Base-by-base conservation (phyloP, 1,139 yeast species). In the Pichia terricola region DNA sequence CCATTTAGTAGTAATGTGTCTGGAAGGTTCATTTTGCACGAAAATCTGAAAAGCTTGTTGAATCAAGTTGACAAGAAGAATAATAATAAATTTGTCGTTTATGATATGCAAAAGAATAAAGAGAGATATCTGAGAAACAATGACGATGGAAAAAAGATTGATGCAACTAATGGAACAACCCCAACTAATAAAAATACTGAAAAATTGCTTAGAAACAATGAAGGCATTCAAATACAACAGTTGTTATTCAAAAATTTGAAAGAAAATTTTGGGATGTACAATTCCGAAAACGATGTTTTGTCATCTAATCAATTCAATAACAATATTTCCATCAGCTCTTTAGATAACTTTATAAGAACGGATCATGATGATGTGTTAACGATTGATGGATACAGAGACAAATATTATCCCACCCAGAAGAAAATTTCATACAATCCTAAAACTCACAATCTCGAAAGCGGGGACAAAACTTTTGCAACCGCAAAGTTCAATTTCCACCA, bases 1-100 rank as follows among this genome's bases (percentile, higher is more conserved):
- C 72, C 72, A 5, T 67, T 62, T 46, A 63, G 67, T 22, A 58
- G 60, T 5, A 55, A 56, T 9, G 48, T 67, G 26, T 56, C 59
- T 9, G 64, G 67, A 11, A 53, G 68, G 38, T 65, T 67, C 43
- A 45, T 55, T 11, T 38, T 58, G 26, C 64, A 62, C 45, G 50
- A 51, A 4, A 45, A 51, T 26, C 41, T 60, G 31, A 47, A 47
- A 25, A 49, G 56, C 9, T 43, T 61, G 39, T 41, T 57, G 10
- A 53, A 45, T 45, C 50, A 52, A 38, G 46, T 54, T 42, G 54
- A 57, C 42, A 51, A 53, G 38, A 48, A 47, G 35, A 50, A 47
- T n/a, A 44, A 44, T 9, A 54, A 53, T 34, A 41, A 46, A 26
- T 49, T 53, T 41, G 27, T 49, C 5, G 45, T 53, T 28, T 57